These are phyloP conservation scores for Dactylorhiza incarnata DNA, from an alignment of 106 monocot genomes.

Conservation along the genomic window DNA sequence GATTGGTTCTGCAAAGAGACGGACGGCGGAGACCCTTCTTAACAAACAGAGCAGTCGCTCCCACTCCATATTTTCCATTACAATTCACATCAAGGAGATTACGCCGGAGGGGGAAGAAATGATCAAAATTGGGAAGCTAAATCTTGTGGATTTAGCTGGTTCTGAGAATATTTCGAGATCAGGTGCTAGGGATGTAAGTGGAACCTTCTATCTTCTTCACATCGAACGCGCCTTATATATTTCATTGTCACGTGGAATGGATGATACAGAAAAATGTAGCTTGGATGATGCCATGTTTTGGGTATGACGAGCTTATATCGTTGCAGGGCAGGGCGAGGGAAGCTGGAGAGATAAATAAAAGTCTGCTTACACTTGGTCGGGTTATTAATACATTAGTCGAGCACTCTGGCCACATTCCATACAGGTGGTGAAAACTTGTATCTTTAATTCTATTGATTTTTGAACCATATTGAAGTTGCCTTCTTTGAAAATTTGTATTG, in stretches of 20 bases:
- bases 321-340: conserved; percentile 95
- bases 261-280: neutral
- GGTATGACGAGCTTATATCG: conserved; percentile 4
- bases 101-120: conserved; percentile 96
- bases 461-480: neutral
- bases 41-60: conserved; percentile 98
- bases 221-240: neutral
- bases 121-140: conserved; percentile 97
- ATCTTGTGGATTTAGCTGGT: conserved; percentile 97
- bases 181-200: conserved; percentile 89
- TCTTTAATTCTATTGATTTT: conserved; percentile 8
- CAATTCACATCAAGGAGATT: conserved; percentile 90
- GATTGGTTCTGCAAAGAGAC: conserved; percentile 86
- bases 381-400: conserved; percentile 96
- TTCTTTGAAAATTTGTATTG: conserved; percentile 3
- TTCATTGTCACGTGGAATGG: neutral
- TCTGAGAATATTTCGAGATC: conserved; percentile 97
- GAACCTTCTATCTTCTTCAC: conserved; percentile 5
- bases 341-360: conserved; percentile 98
- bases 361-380: conserved; percentile 94
- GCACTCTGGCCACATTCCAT: conserved; percentile 95
- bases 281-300: neutral
- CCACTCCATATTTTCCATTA: conserved; percentile 95
- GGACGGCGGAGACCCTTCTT: conserved; percentile 87
- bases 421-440: conserved; percentile 41